A percentile compares a stretch with the other conserved stretches of the same genome.
Evolutionary conservation across 257 asterid genomes (phyloP).

Genomic region (Rhazya stricta): DNA sequence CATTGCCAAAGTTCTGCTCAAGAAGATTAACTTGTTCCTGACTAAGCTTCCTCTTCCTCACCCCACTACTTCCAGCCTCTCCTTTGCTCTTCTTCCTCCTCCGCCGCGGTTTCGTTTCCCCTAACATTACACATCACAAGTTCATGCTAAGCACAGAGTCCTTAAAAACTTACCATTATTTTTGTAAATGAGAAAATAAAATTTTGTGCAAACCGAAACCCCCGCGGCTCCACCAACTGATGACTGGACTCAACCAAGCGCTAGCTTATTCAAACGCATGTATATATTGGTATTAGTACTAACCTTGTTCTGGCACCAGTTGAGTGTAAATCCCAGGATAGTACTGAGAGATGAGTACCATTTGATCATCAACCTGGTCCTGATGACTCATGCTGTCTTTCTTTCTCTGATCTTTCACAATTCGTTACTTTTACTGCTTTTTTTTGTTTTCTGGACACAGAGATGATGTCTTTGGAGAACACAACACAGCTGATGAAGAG

Average conservation of each 20-base stretch:
- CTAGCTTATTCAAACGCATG: background rate
- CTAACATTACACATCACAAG: conserved; percentile 9
- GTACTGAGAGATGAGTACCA: conserved; percentile 49
- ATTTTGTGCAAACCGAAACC: background rate
- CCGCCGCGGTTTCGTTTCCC: conserved; percentile 24
- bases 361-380: conserved; percentile 36
- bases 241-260: background rate
- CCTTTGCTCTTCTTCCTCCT: conserved; percentile 38
- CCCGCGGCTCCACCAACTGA: no score
- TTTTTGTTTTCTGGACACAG: background rate
- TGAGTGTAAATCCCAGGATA: conserved; percentile 34
- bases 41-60: conserved; percentile 77
- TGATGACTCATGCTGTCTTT: conserved; percentile 26
- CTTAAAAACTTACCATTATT: background rate
- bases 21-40: conserved; percentile 55
- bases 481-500: conserved; percentile 4
- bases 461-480: conserved; percentile 11
- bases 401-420: background rate
- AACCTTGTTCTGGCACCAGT: conserved; percentile 33
- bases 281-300: background rate
- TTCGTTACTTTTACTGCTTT: background rate
- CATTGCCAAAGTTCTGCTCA: conserved; percentile 59
- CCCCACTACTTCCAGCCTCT: conserved; percentile 22
- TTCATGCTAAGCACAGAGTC: background rate
- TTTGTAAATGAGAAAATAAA: no score